Conservation (phyloP, 2,329 filamentous ascomycete species). For the Venturia pyrina region DNA sequence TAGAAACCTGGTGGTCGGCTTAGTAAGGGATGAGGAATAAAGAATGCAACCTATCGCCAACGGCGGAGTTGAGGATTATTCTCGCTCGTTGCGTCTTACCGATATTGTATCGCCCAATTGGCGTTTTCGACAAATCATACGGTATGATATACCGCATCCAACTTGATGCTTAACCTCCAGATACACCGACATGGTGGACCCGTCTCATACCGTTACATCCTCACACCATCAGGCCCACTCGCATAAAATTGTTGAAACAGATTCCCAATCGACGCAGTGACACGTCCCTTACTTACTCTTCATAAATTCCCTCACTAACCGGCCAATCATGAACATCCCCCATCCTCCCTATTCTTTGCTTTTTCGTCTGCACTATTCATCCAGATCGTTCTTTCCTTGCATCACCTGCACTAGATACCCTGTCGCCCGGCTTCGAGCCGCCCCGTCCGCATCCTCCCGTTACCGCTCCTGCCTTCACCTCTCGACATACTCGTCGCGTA, state of each 20-base stretch:
- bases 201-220: no score
- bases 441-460: not conserved
- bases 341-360: not conserved
- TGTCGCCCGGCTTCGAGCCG: not conserved
- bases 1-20: no score
- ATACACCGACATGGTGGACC: no score
- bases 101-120: no score
- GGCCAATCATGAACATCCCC: not conserved
- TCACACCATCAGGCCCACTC: not conserved
- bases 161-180: no score
- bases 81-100: no score
- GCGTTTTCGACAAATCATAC: no score
- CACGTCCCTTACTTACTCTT: not conserved
- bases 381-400: not conserved
- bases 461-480: not conserved
- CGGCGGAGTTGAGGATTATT: no score
- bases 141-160: no score
- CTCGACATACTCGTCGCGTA: not conserved
- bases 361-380: not conserved
- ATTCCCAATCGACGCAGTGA: not conserved
- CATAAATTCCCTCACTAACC: not conserved
- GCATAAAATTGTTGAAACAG: not conserved
- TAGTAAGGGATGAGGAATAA: no score
- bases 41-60: no score
- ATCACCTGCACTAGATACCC: not conserved